These are phyloP conservation scores for Ceratobasidium sp. DNA, from an alignment of 1,284 basidiomycete species.

Conservation along the genomic window DNA sequence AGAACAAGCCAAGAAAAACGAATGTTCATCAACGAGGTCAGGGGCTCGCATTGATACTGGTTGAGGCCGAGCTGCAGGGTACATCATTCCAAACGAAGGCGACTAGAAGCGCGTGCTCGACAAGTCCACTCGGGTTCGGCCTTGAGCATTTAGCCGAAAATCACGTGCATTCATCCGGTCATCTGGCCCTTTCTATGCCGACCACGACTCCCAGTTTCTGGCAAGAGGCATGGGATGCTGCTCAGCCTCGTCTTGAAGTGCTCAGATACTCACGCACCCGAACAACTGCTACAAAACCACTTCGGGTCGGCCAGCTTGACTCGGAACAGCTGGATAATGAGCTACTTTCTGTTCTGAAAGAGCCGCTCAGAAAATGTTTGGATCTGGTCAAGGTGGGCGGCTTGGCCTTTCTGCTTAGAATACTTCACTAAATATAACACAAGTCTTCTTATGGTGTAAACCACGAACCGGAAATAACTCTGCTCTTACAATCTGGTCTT, in stretches of 20 bases:
- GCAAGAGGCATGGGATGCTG: slow-evolving; percentile 75
- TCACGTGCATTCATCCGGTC: slow-evolving; percentile 2
- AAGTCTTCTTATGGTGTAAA: slow-evolving; percentile 75
- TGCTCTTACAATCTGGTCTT: slow-evolving; percentile 82
- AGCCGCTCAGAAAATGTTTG: slow-evolving; percentile 86
- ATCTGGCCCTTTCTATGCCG: slow-evolving; percentile 8
- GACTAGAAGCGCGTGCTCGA: slow-evolving; percentile 6
- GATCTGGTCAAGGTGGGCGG: slow-evolving; percentile 74
- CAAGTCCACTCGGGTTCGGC: not conserved
- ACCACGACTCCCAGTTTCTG: slow-evolving; percentile 57
- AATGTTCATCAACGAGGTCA: not conserved
- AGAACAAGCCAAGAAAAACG: not conserved
- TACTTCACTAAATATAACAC: slow-evolving; percentile 12
- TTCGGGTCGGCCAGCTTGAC: slow-evolving; percentile 93
- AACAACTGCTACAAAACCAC: slow-evolving; percentile 63
- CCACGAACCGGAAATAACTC: slow-evolving; percentile 84
- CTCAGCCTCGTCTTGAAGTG: slow-evolving; percentile 67
- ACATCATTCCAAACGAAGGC: slow-evolving; percentile 4
- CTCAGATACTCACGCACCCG: slow-evolving; percentile 63
- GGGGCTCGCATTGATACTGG: not conserved
- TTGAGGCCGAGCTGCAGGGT: not conserved
- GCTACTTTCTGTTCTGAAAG: slow-evolving; percentile 84
- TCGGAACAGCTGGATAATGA: slow-evolving; percentile 94
- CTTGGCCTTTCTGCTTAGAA: slow-evolving; percentile 10
- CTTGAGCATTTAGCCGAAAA: not conserved